Evolutionary conservation across 2,329 filamentous ascomycete genomes (phyloP), one percentile per base, ranked within the genome.

Genomic region (Fusarium sp.): DNA sequence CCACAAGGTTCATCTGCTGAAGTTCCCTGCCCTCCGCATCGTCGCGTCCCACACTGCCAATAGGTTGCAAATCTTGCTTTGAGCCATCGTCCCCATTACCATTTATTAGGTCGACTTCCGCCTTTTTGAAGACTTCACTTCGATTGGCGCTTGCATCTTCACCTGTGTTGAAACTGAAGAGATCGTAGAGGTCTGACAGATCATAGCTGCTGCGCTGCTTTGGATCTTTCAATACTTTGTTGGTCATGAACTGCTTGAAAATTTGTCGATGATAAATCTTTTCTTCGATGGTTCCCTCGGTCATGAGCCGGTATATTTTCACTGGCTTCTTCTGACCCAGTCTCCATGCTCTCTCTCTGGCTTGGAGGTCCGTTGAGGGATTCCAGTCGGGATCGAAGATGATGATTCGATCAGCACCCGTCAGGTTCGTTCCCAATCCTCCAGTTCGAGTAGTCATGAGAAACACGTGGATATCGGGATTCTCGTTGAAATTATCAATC

Each of bases 371-470:
- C 0, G 94, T 98, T 0, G 94, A 97, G 2, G 94, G 95, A 70
- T 98, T 98, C 95, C 95, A 99, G 74, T 99, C 95, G 0, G 95
- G 96, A 71, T 99, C 96, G 72, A 95, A 99, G 51, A 99, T 98
- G 72, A 99, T 97, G 64, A 99, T 94, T 31, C 95, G 88, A 73
- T 97, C 92, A 6, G 95, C 95, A 7, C 95, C 95, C 0, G 95
- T 99, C 22, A 99, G 80, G 67, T 99, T 99, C 42, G 97, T 90
- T 6, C 95, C 95, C 12, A 99, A 81, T 1, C 95, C 95, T 41
- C 95, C 95, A 15, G 97, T 96, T 73, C 96, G 96, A 1, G 96
- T 99, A 0, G 95, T 98, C 51, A 99, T 84, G 2, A 99, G 81
- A 72, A 99, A 99, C 1, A 99, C 87, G 69, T 97, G 88, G 6